Evolutionary conservation across 2,329 filamentous ascomycete genomes (phyloP).

Genomic region (Dothistroma septosporum): DNA sequence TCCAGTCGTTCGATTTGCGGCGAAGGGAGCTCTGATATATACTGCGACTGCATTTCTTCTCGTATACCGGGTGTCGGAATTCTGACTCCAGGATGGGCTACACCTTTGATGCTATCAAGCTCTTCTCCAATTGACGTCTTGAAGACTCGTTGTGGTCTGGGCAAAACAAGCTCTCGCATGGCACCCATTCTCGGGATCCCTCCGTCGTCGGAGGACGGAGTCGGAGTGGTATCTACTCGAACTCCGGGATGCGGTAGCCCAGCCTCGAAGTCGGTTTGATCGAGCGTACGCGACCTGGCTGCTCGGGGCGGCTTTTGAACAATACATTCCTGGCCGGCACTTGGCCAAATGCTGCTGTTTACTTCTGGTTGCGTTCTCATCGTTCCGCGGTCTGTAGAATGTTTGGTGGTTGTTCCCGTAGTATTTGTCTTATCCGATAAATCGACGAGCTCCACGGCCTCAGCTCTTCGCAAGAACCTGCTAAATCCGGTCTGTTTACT

Average conservation of each 20-base stretch:
- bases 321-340: neutral
- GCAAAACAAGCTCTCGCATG: neutral
- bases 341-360: neutral
- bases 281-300: neutral
- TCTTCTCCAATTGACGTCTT: neutral
- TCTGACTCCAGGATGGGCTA: neutral
- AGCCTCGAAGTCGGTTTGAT: neutral
- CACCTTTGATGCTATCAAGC: neutral
- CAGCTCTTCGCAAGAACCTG: conserved; percentile 5
- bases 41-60: neutral
- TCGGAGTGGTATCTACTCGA: neutral
- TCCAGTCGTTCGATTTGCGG: neutral
- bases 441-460: conserved; percentile 6
- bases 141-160: neutral
- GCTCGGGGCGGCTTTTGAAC: neutral
- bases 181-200: neutral
- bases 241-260: neutral
- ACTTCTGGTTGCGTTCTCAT: neutral
- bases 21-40: neutral
- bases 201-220: neutral
- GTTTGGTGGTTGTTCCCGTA: neutral
- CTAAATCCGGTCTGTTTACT: conserved; percentile 9
- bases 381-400: neutral
- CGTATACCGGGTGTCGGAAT: neutral
- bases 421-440: conserved; percentile 1